Conservation (phyloP, 2,329 filamentous ascomycete species). For the Coleophoma crateriformis region DNA sequence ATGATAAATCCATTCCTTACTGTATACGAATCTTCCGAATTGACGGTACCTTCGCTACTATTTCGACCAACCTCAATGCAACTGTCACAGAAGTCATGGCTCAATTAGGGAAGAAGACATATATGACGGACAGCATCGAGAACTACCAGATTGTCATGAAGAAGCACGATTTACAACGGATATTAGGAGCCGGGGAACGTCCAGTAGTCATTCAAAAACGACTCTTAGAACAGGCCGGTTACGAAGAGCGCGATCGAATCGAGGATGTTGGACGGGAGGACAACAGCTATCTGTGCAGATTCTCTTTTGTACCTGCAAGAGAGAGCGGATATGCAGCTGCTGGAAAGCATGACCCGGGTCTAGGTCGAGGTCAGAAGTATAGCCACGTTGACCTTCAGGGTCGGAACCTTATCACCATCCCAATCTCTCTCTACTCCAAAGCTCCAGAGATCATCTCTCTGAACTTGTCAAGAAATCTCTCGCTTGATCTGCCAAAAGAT, state of each 20-base stretch:
- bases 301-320: conserved; percentile 87
- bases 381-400: conserved; percentile 90
- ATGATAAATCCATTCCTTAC: conserved; percentile 72
- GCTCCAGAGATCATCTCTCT: conserved; percentile 89
- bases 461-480: conserved; percentile 88
- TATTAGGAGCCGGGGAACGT: conserved; percentile 72
- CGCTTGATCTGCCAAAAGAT: conserved; percentile 87
- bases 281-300: conserved; percentile 93
- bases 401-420: conserved; percentile 88
- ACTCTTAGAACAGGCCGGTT: conserved; percentile 86
- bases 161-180: conserved; percentile 83
- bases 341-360: conserved; percentile 69
- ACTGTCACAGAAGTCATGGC: conserved; percentile 81
- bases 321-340: conserved; percentile 73
- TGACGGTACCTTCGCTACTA: conserved; percentile 89
- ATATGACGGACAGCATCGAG: conserved; percentile 80
- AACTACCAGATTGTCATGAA: conserved; percentile 95
- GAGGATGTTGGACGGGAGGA: conserved; percentile 95
- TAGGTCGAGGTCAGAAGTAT: conserved; percentile 81
- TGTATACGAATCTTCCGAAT: conserved; percentile 94
- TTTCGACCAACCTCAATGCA: conserved; percentile 78
- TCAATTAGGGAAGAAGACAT: conserved; percentile 93
- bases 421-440: conserved; percentile 88
- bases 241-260: conserved; percentile 77
- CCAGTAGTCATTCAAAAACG: conserved; percentile 89